A percentile compares a stretch with the other conserved stretches of the same genome.
Conservation (phyloP, 768 basidiomycete genomes). For the Goffeauzyma gilvescens region DNA sequence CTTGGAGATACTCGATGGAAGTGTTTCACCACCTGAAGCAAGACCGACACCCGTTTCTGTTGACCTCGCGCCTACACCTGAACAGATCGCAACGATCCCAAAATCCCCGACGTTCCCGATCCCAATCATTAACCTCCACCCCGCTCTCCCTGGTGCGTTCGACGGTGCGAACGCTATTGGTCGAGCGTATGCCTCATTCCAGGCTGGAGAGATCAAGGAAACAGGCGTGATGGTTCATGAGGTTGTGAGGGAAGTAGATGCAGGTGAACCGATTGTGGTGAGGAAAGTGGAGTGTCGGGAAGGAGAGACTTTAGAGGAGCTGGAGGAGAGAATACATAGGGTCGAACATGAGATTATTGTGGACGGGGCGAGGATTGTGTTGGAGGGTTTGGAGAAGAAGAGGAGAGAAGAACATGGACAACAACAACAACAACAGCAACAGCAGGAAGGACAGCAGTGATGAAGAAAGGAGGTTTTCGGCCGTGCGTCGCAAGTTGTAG, state of each 20-base stretch:
- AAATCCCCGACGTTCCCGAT: slow-evolving; percentile 33
- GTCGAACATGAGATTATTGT: slow-evolving; percentile 84
- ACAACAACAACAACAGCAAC: too few species aligned
- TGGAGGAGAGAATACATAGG: slow-evolving; percentile 58
- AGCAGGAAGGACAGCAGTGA: too few species aligned
- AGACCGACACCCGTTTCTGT: too few species aligned
- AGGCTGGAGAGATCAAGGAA: slow-evolving; percentile 54
- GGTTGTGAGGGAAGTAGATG: slow-evolving; percentile 82
- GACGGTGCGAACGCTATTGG: slow-evolving; percentile 84
- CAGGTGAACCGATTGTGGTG: slow-evolving; percentile 70
- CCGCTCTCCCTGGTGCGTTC: slow-evolving; percentile 87
- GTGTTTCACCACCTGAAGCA: slow-evolving; percentile 8
- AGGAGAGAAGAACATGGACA: too few species aligned
- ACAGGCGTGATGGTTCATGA: slow-evolving; percentile 86
- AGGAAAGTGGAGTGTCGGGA: slow-evolving; percentile 52
- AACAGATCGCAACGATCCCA: background rate
- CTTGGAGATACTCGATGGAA: slow-evolving; percentile 45
- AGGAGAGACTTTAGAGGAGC: slow-evolving; percentile 52
- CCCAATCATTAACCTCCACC: slow-evolving; percentile 89
- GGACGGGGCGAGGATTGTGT: slow-evolving; percentile 51
- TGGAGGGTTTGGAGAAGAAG: too few species aligned
- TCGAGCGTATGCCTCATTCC: slow-evolving; percentile 72
- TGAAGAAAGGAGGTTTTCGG: too few species aligned
- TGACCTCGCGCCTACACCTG: too few species aligned
- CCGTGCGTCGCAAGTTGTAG: too few species aligned